These are phyloP conservation scores for Thymus quinquecostatus DNA, from an alignment of 257 asterid genomes.

Conservation along the genomic window DNA sequence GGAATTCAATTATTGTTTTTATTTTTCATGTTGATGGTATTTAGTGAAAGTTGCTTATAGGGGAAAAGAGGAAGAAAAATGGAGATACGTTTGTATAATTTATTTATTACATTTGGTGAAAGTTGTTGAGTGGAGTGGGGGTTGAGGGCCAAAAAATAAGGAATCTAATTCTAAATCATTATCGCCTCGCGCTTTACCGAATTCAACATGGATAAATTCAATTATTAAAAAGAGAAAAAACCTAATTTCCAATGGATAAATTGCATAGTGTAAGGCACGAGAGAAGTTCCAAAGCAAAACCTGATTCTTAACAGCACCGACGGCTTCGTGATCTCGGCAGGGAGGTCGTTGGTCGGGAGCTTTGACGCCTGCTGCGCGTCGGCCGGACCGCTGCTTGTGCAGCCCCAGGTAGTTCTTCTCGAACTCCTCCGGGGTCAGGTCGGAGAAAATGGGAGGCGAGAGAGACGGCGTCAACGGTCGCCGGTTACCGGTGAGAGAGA, in stretches of 20 bases:
- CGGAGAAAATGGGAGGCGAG: slow-evolving; percentile 59
- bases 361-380: slow-evolving; percentile 70
- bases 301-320: slow-evolving; percentile 82
- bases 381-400: slow-evolving; percentile 45
- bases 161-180: too few relatives aligned
- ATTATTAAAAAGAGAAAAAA: neutral
- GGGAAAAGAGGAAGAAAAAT: too few relatives aligned
- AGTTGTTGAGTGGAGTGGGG: too few relatives aligned
- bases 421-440: slow-evolving; percentile 78
- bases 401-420: slow-evolving; percentile 63
- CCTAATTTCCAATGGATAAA: neutral
- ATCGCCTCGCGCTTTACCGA: too few relatives aligned
- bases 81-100: too few relatives aligned
- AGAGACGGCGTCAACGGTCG: too few relatives aligned
- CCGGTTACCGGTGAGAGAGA: too few relatives aligned
- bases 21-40: too few relatives aligned
- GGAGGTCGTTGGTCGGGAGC: slow-evolving; percentile 72
- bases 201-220: too few relatives aligned
- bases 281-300: slow-evolving; percentile 29
- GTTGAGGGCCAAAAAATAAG: too few relatives aligned
- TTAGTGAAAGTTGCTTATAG: too few relatives aligned
- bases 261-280: neutral
- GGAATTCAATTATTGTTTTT: neutral
- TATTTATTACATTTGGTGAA: too few relatives aligned
- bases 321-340: slow-evolving; percentile 80